These are phyloP conservation scores for Cladosporium sphaerospermum DNA, from an alignment of 2,329 filamentous ascomycete species.

Conservation along the genomic window DNA sequence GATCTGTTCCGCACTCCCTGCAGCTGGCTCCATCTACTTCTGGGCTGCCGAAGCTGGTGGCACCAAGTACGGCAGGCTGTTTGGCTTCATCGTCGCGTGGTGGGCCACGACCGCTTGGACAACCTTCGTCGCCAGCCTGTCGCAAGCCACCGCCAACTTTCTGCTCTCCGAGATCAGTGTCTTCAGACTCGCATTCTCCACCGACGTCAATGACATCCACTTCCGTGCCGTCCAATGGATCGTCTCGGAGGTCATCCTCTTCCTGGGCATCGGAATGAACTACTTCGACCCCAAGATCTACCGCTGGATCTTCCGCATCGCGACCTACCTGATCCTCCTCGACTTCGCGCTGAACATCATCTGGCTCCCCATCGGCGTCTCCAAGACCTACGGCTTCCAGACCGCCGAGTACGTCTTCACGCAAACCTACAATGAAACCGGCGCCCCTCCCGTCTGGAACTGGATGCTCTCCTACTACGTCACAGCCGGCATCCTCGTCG, in stretches of 20 bases:
- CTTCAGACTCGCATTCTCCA: constrained; percentile 51
- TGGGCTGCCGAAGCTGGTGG: constrained; percentile 57
- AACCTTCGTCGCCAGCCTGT: constrained; percentile 35
- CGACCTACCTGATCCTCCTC: constrained; percentile 46
- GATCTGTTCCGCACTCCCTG: constrained; percentile 54
- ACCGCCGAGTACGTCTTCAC: constrained; percentile 54
- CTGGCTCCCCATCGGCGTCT: constrained; percentile 54
- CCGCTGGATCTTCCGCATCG: constrained; percentile 47
- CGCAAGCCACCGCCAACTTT: constrained; percentile 35
- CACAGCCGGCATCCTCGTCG: constrained; percentile 55
- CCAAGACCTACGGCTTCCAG: constrained; percentile 53
- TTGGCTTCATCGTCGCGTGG: constrained; percentile 59
- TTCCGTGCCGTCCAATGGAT: constrained; percentile 59
- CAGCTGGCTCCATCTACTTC: constrained; percentile 55
- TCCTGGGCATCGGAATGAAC: constrained; percentile 36
- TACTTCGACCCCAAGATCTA: constrained; percentile 37
- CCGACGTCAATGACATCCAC: constrained; percentile 47
- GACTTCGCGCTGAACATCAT: constrained; percentile 56
- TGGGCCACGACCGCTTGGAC: constrained; percentile 60
- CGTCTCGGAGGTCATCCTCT: constrained; percentile 41
- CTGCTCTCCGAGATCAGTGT: constrained; percentile 48
- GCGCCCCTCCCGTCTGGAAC: constrained; percentile 51
- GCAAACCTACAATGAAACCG: constrained; percentile 50
- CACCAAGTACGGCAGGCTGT: constrained; percentile 48
- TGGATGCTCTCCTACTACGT: constrained; percentile 58